These are phyloP conservation scores for Ulvella scutata DNA, from an alignment of 139 green algal species.

Conservation along the genomic window DNA sequence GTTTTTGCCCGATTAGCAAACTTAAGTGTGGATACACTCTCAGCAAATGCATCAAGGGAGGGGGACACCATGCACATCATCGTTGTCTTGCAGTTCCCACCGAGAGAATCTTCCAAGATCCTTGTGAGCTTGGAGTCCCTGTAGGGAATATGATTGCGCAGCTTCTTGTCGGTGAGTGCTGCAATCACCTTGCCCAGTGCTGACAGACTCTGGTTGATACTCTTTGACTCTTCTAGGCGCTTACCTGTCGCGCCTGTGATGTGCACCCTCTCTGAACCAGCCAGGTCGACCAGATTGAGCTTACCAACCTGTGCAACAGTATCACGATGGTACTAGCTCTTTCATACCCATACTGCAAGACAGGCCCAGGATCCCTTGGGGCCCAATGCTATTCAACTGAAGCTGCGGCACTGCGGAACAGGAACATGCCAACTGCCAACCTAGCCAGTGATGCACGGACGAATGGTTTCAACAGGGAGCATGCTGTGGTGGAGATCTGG, in stretches of 20 bases:
- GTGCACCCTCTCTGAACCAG: slow-evolving; percentile 82
- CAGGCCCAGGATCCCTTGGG: no score
- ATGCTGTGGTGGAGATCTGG: no score
- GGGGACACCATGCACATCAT: slow-evolving; percentile 78
- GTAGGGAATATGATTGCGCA: slow-evolving; percentile 77
- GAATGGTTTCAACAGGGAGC: no score
- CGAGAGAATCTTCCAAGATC: slow-evolving; percentile 86
- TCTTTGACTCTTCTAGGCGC: slow-evolving; percentile 91
- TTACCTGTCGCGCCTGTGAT: slow-evolving; percentile 79
- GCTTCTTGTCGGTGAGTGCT: slow-evolving; percentile 63
- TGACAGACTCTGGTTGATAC: slow-evolving; percentile 87
- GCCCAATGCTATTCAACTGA: no score
- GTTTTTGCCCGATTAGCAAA: slow-evolving; percentile 92
- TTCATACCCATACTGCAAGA: not conserved
- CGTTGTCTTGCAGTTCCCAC: slow-evolving; percentile 87
- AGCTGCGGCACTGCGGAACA: no score
- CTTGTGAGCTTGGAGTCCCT: slow-evolving; percentile 87
- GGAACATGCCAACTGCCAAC: no score
- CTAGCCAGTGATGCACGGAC: no score
- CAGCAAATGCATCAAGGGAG: slow-evolving; percentile 20
- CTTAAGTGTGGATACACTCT: slow-evolving; percentile 71
- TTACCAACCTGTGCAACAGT: slow-evolving; percentile 66
- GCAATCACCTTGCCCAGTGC: slow-evolving; percentile 94
- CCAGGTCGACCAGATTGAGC: slow-evolving; percentile 94
- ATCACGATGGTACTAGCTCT: not conserved